phyloP scores from a whole-genome alignment of 805 yeast species.

The Yamadazyma sp. region DNA sequence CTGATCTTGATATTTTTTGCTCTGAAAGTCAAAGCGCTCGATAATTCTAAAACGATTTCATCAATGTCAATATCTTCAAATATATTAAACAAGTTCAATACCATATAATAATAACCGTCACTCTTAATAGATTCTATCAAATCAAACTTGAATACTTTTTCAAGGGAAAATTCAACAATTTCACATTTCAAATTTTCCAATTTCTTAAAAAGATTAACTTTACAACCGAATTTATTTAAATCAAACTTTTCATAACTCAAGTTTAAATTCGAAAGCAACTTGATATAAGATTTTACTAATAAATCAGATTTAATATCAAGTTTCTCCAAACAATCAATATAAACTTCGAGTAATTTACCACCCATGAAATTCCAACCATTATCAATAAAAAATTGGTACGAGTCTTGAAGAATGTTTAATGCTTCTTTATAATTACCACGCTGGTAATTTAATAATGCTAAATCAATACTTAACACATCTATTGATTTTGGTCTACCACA shows the following conservation, averaged over 20 bases:
- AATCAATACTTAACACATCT: constrained; percentile 72
- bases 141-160: constrained; percentile 31
- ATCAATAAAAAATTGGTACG: constrained; percentile 63
- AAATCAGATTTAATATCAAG: constrained; percentile 21
- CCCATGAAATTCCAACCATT: constrained; percentile 79
- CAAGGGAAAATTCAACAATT: constrained; percentile 16
- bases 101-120: constrained; percentile 36
- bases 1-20: constrained; percentile 1
- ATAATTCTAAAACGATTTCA: constrained; percentile 19
- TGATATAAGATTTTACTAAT: constrained; percentile 40
- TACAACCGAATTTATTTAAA: constrained; percentile 28
- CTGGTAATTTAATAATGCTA: constrained; percentile 68
- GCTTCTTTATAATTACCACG: constrained; percentile 57
- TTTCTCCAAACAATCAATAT: constrained; percentile 63
- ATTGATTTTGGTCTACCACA: constrained; percentile 62
- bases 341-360: constrained; percentile 58
- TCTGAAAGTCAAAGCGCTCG: constrained; percentile 11
- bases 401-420: constrained; percentile 57
- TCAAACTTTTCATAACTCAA: constrained; percentile 16
- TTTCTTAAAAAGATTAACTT: constrained; percentile 6
- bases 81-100: constrained; percentile 28
- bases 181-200: constrained; percentile 17
- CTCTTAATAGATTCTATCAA: constrained; percentile 34
- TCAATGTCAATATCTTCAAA: constrained; percentile 23
- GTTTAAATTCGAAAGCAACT: constrained; percentile 32